Conservation (phyloP, 176 grass and related monocot species). For the Coix lacrymajobi region DNA sequence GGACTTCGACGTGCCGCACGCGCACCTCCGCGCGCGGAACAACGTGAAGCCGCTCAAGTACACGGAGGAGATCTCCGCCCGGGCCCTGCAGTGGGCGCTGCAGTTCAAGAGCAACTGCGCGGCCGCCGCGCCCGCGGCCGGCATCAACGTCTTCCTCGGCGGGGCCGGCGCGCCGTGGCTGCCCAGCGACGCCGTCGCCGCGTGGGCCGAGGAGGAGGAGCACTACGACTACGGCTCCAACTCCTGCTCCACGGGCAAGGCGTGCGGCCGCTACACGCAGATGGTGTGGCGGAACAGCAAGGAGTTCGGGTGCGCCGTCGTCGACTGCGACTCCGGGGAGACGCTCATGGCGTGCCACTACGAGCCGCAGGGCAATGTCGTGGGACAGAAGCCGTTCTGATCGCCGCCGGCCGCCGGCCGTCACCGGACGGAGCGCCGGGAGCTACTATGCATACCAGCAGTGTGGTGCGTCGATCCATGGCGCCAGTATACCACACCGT, state of each 20-base stretch:
- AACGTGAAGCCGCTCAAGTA: conserved; percentile 42
- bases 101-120: conserved; percentile 42
- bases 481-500: not conserved
- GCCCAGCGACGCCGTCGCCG: conserved; percentile 51
- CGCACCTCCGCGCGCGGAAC: conserved; percentile 36
- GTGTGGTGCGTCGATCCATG: not conserved
- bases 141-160: conserved; percentile 57
- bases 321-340: conserved; percentile 33
- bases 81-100: conserved; percentile 29
- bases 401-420: not conserved
- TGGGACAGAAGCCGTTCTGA: conserved; percentile 57
- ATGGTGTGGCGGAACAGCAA: conserved; percentile 42
- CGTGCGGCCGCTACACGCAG: conserved; percentile 50
- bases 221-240: conserved; percentile 39
- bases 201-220: conserved; percentile 44
- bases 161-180: conserved; percentile 11
- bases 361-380: conserved; percentile 42
- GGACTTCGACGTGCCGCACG: conserved; percentile 35
- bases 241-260: conserved; percentile 25
- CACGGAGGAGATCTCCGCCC: conserved; percentile 36
- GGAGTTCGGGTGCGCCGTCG: conserved; percentile 46
- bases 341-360: conserved; percentile 54
- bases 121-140: not conserved
- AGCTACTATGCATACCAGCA: not conserved
- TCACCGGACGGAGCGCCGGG: not conserved